Conservation (phyloP, 2,329 filamentous ascomycete genomes). For the Dichotomopilus funicola region DNA sequence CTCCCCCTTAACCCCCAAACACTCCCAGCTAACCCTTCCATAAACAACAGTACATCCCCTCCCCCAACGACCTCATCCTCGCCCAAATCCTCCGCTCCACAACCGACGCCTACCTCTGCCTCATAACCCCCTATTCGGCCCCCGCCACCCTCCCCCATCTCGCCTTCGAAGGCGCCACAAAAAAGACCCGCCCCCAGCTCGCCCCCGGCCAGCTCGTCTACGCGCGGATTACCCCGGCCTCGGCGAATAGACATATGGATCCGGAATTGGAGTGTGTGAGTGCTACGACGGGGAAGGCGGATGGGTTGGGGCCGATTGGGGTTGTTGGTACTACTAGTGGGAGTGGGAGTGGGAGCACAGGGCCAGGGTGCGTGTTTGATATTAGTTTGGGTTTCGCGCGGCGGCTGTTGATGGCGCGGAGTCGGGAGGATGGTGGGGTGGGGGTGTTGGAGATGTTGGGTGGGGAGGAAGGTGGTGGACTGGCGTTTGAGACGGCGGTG, state of each 20-base stretch:
- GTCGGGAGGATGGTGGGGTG: conserved; percentile 56
- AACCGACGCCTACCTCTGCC: conserved; percentile 72
- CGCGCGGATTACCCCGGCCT: conserved; percentile 68
- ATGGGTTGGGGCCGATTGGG: conserved; percentile 72
- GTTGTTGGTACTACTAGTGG: conserved; percentile 22
- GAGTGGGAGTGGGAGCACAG: conserved; percentile 30
- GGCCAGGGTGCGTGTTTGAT: conserved; percentile 73
- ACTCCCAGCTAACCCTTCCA: background rate
- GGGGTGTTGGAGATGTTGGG: conserved; percentile 75
- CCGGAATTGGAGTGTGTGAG: conserved; percentile 88
- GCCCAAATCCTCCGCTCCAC: conserved; percentile 73
- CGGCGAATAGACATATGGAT: conserved; percentile 67
- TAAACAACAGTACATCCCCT: conserved; percentile 62
- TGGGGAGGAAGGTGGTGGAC: conserved; percentile 49
- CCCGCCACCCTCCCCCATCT: conserved; percentile 72
- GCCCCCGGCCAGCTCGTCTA: conserved; percentile 74
- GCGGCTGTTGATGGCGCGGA: conserved; percentile 61
- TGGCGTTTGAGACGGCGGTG: conserved; percentile 89
- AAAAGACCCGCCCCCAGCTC: conserved; percentile 82
- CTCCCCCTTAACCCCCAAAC: background rate
- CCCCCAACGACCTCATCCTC: conserved; percentile 78
- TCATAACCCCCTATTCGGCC: conserved; percentile 59
- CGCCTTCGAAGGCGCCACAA: conserved; percentile 86
- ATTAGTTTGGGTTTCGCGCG: conserved; percentile 78
- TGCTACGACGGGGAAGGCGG: conserved; percentile 75